A percentile compares a stretch with the other conserved stretches of the same genome.
Conservation (phyloP, 2,329 filamentous ascomycete genomes). For the Fusarium chlamydosporum region DNA sequence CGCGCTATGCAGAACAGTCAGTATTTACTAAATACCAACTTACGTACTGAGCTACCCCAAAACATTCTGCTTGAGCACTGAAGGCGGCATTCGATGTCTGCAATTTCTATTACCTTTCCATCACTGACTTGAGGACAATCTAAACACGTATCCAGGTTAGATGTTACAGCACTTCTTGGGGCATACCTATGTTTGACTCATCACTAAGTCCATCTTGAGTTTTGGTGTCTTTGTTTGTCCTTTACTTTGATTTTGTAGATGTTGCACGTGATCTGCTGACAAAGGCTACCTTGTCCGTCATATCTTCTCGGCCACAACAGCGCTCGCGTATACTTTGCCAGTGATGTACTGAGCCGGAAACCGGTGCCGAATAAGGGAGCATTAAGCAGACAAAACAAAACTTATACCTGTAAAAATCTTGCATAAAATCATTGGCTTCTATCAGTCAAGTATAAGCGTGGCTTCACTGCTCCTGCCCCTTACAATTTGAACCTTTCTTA, state of each 20-base stretch:
- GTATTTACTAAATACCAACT: not conserved
- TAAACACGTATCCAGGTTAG: not conserved
- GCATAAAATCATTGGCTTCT: not conserved
- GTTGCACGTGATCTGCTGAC: slow-evolving; percentile 40
- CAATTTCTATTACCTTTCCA: not conserved
- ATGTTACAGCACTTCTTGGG: not conserved
- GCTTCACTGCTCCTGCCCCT: slow-evolving; percentile 6
- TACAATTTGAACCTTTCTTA: slow-evolving; percentile 35
- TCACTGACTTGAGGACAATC: not conserved
- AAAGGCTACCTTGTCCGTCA: slow-evolving; percentile 17
- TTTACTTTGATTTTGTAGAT: not conserved
- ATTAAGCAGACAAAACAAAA: slow-evolving; percentile 9
- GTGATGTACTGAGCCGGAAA: slow-evolving; percentile 27
- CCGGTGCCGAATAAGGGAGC: slow-evolving; percentile 12
- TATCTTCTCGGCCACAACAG: slow-evolving; percentile 25
- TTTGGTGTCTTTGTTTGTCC: not conserved
- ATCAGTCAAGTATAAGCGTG: slow-evolving; percentile 9
- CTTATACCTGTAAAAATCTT: slow-evolving; percentile 6
- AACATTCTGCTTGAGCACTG: not conserved
- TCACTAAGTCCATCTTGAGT: not conserved
- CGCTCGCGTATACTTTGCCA: slow-evolving; percentile 35
- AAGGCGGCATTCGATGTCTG: not conserved
- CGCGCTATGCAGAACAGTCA: not conserved
- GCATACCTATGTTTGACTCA: not conserved
- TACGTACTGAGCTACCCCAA: not conserved